These are phyloP conservation scores for Termitomyces titanicus DNA, from an alignment of 768 basidiomycete genomes.

Conservation along the genomic window DNA sequence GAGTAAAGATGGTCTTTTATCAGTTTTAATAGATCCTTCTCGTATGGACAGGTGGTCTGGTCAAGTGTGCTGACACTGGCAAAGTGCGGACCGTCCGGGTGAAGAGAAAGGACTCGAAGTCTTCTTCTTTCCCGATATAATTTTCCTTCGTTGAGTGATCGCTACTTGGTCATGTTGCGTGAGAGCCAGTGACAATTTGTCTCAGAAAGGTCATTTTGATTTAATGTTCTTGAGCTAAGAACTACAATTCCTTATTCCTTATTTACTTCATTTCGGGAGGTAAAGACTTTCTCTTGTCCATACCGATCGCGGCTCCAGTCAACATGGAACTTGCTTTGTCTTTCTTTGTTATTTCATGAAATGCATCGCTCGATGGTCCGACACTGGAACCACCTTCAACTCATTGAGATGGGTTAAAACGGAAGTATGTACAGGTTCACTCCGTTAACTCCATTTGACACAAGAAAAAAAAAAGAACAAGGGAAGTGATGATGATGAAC, in stretches of 20 bases:
- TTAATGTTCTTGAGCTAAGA: not conserved
- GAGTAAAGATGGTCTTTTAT: not conserved
- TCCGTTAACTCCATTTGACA: not conserved
- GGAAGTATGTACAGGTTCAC: no score
- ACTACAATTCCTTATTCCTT: not conserved
- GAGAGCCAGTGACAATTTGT: not conserved
- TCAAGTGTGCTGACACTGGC: slow-evolving; percentile 10
- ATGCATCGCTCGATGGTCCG: not conserved
- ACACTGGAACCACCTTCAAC: not conserved
- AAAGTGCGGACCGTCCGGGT: slow-evolving; percentile 8
- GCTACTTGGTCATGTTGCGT: not conserved
- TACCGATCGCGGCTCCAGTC: not conserved
- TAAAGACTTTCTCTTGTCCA: not conserved
- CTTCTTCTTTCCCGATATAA: not conserved
- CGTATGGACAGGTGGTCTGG: slow-evolving; percentile 7
- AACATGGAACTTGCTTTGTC: not conserved
- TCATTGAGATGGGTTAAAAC: not conserved
- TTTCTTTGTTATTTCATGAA: not conserved
- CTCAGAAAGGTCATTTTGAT: not conserved
- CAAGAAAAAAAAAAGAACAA: not conserved
- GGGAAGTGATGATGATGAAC: not conserved
- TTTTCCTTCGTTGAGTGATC: not conserved
- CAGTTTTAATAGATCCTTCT: not conserved
- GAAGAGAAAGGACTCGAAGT: not conserved
- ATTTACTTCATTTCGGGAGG: not conserved